Percentiles rank a stretch among this genome's conserved stretches.
phyloP scores from a whole-genome alignment of 2,329 filamentous ascomycete species.

The Nakataea oryzae region DNA sequence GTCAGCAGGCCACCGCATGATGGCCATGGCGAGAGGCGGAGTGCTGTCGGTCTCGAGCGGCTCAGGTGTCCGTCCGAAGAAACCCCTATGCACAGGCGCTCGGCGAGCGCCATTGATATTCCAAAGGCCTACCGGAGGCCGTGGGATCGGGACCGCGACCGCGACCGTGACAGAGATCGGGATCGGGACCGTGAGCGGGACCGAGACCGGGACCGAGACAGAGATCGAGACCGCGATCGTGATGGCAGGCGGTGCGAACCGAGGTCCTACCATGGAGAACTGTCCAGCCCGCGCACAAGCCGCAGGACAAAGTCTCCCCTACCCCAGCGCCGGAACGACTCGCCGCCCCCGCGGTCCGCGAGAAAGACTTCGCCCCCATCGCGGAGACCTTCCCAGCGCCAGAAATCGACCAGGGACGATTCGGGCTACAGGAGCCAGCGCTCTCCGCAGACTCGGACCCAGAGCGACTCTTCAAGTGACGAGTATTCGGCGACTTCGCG shows the following conservation, averaged over 20 bases:
- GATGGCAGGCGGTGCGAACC: neutral
- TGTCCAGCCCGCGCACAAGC: constrained; percentile 4
- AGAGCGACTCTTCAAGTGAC: constrained; percentile 28
- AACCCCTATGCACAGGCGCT: constrained; percentile 19
- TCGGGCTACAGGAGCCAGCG: constrained; percentile 14
- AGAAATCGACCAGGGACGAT: constrained; percentile 15
- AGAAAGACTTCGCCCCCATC: constrained; percentile 18
- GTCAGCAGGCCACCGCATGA: constrained; percentile 9
- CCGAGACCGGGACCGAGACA: neutral
- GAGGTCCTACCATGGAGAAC: constrained; percentile 6
- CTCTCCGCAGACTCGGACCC: constrained; percentile 12
- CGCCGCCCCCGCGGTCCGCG: constrained; percentile 13
- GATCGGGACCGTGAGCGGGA: neutral
- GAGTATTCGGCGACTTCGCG: constrained; percentile 20
- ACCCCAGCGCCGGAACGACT: neutral
- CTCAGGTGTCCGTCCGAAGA: neutral
- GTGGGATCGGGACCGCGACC: neutral
- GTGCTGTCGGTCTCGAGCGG: neutral
- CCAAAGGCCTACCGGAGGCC: constrained; percentile 7
- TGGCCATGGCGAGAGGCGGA: neutral
- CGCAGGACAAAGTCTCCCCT: constrained; percentile 3
- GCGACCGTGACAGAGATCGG: neutral
- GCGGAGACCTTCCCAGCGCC: constrained; percentile 9
- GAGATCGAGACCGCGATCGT: neutral
- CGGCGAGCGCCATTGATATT: constrained; percentile 15